Evolutionary conservation across 1,284 basidiomycete genomes (phyloP).

Genomic region (Lentinus polychrous): DNA sequence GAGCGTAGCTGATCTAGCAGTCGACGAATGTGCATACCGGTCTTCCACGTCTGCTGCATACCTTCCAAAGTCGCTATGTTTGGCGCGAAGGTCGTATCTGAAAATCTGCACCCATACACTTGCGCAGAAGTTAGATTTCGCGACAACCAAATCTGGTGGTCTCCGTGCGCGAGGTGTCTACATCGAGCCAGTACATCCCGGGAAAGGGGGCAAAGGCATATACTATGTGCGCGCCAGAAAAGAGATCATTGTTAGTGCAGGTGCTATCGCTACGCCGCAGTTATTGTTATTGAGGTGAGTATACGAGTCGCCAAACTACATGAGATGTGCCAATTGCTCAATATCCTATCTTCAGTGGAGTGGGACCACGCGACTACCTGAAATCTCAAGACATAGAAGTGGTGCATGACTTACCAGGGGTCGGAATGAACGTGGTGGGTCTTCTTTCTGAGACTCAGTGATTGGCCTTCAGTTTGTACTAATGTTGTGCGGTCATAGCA

Average conservation of each 20-base stretch:
- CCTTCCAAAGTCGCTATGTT: conserved; percentile 11
- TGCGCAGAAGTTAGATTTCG: neutral
- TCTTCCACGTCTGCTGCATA: conserved; percentile 19
- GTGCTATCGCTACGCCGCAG: conserved; percentile 38
- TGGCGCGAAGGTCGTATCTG: neutral
- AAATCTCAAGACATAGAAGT: conserved; percentile 3
- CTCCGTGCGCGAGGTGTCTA: neutral
- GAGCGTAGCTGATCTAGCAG: conserved; percentile 14
- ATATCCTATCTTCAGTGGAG: conserved; percentile 3
- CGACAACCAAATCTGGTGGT: neutral
- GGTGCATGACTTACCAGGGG: conserved; percentile 5
- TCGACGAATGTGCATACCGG: conserved; percentile 13
- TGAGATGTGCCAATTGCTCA: neutral
- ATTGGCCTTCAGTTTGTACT: neutral
- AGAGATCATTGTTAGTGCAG: conserved; percentile 37
- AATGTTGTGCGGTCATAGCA: conserved; percentile 3
- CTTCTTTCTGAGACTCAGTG: neutral
- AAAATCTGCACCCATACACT: neutral
- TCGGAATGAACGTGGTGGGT: conserved; percentile 8
- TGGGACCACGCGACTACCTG: conserved; percentile 7
- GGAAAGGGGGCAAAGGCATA: neutral
- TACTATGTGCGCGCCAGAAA: conserved; percentile 18
- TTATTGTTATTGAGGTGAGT: conserved; percentile 35
- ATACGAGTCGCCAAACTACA: neutral
- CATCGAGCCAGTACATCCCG: neutral